phyloP scores from a whole-genome alignment of 169 alveolate genomes.

The Plasmodium yoelii region DNA sequence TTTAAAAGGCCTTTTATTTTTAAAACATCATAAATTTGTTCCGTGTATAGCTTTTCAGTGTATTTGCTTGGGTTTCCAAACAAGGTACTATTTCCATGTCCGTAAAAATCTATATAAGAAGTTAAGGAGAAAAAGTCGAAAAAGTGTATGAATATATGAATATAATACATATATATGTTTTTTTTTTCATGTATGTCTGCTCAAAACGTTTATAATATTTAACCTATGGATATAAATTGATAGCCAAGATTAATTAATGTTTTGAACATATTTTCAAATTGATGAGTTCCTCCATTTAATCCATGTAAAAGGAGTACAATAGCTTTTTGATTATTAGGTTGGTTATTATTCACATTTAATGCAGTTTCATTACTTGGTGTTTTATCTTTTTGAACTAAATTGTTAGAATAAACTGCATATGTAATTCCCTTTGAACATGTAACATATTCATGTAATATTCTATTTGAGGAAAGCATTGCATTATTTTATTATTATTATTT shows the following conservation, averaged over 20 bases:
- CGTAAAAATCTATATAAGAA: conserved; percentile 39
- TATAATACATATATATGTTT: too few relatives aligned
- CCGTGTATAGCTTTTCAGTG: conserved; percentile 63
- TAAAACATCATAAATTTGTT: conserved; percentile 74
- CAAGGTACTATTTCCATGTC: conserved; percentile 58
- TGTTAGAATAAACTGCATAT: conserved; percentile 44
- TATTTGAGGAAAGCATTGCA: conserved; percentile 21
- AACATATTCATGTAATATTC: conserved; percentile 44
- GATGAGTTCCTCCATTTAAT: conserved; percentile 56
- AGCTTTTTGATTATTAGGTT: conserved; percentile 5
- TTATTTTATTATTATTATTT: not conserved
- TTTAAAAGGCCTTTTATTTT: conserved; percentile 43
- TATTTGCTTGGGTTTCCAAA: conserved; percentile 30
- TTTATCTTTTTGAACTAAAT: conserved; percentile 12
- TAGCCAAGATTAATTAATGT: conserved; percentile 15
- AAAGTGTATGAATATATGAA: too few relatives aligned
- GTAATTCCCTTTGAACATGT: conserved; percentile 43
- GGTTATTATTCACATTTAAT: not conserved
- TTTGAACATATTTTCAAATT: conserved; percentile 44
- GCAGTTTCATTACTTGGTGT: conserved; percentile 6
- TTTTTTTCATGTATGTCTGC: too few relatives aligned
- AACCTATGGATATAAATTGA: conserved; percentile 65
- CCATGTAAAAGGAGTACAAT: conserved; percentile 64
- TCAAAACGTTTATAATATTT: not conserved
- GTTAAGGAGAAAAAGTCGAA: not conserved